Evolutionary conservation across 2,329 filamentous ascomycete species (phyloP).

Genomic region (Paracamarosporium sp.): DNA sequence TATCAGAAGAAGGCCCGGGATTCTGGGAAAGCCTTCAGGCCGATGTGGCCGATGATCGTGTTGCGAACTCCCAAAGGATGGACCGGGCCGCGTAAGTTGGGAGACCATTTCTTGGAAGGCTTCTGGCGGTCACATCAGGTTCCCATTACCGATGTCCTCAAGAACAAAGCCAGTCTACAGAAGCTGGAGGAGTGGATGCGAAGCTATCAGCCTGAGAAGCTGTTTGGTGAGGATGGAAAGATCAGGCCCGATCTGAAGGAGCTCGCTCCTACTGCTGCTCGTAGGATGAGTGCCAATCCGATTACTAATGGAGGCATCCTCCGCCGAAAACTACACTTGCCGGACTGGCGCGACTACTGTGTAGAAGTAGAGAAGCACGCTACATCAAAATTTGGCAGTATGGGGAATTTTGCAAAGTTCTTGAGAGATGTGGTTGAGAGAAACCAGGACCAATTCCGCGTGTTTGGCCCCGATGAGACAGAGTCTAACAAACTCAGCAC

Average conservation of each 20-base stretch:
- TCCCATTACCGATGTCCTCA: conserved; percentile 73
- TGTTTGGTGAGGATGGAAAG: conserved; percentile 70
- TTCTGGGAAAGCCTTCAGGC: conserved; percentile 71
- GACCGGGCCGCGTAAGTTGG: conserved; percentile 76
- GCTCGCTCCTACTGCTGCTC: conserved; percentile 69
- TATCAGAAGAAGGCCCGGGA: conserved; percentile 76
- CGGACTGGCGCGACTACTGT: conserved; percentile 73
- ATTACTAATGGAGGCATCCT: conserved; percentile 75
- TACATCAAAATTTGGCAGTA: conserved; percentile 64
- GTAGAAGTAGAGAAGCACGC: conserved; percentile 68
- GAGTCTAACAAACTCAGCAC: conserved; percentile 78
- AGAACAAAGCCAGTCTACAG: conserved; percentile 70
- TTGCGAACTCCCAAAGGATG: conserved; percentile 81
- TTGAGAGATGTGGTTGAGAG: conserved; percentile 70
- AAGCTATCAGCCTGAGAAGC: conserved; percentile 74
- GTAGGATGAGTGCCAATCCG: conserved; percentile 79
- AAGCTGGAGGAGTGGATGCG: conserved; percentile 79
- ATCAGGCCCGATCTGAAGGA: conserved; percentile 68
- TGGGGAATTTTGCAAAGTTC: conserved; percentile 73
- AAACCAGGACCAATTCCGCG: conserved; percentile 73
- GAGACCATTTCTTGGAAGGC: conserved; percentile 74
- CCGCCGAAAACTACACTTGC: conserved; percentile 71
- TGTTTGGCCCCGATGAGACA: conserved; percentile 82
- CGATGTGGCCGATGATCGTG: conserved; percentile 80
- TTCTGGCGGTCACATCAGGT: conserved; percentile 83